A percentile compares a stretch with the other conserved stretches of the same genome.
Evolutionary conservation across 1,284 basidiomycete genomes (phyloP).

Genomic region (Trametes hirsuta): DNA sequence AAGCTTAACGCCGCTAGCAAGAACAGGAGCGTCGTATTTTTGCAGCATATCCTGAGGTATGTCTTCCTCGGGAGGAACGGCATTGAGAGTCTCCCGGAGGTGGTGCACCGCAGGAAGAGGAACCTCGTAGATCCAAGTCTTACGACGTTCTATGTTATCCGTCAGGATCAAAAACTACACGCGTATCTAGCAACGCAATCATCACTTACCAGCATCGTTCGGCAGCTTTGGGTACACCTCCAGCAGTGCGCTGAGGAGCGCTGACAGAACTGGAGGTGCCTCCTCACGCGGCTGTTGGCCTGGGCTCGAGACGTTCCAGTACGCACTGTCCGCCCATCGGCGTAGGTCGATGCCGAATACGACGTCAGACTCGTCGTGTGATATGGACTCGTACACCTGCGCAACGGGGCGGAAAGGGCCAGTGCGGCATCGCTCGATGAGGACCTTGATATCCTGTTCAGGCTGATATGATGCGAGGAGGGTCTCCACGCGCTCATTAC

Average conservation of each 20-base stretch:
- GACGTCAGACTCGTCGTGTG: slow-evolving; percentile 80
- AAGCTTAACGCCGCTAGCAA: slow-evolving; percentile 84
- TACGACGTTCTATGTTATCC: slow-evolving; percentile 70
- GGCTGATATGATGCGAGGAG: slow-evolving; percentile 85
- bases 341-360: slow-evolving; percentile 89
- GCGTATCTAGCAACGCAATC: not conserved
- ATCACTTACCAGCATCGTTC: slow-evolving; percentile 62
- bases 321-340: slow-evolving; percentile 81
- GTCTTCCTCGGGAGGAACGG: slow-evolving; percentile 63
- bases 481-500: slow-evolving; percentile 71
- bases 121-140: slow-evolving; percentile 92
- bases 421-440: slow-evolving; percentile 89
- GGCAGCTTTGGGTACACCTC: slow-evolving; percentile 67
- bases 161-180: slow-evolving; percentile 1
- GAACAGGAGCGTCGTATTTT: slow-evolving; percentile 84
- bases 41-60: slow-evolving; percentile 68
- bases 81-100: slow-evolving; percentile 82
- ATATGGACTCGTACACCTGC: slow-evolving; percentile 82
- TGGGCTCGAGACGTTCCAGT: slow-evolving; percentile 36
- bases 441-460: slow-evolving; percentile 78
- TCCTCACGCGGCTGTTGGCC: slow-evolving; percentile 59
- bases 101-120: slow-evolving; percentile 82
- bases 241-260: slow-evolving; percentile 66
- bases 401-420: slow-evolving; percentile 86
- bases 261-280: slow-evolving; percentile 77